Base-by-base conservation (phyloP, 192 early-diverging fungal genomes). In the Rhizoclosmatium globosum region DNA sequence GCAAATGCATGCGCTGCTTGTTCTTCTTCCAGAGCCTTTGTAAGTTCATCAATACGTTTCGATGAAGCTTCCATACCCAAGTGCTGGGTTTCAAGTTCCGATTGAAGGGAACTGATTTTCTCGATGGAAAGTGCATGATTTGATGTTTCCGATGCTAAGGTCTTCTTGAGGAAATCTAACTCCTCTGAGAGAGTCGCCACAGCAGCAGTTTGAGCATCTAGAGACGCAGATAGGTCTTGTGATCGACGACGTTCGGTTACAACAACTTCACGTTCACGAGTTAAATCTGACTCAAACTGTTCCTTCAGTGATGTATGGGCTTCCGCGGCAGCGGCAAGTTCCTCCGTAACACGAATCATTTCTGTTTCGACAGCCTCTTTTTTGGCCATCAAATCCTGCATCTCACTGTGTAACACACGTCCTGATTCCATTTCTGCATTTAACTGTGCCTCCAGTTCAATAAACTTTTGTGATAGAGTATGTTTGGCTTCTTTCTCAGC, bases 231-330 rank as follows among this genome's bases (percentile, higher is more conserved):
- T 0, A 72, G 53, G 17, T 72, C 71, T 15, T 72, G 50, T n/a
- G 71, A 72, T 39, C 71, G 47, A 11, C 47, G 19, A 19, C 71
- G 71, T 58, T 72, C 71, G 7, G 38, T 58, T n/a, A 58, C 17
- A 42, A 72, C 56, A 59, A 41, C 19, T 41, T 53, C 71, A 13
- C 71, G 71, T 17, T 72, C 71, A 6, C 21, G 53, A 31, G 19
- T 17, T 53, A 72, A 41, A 39, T 19, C 71, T 41, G 38, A 31
- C 23, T 19, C 53, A 23, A 48, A 13, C 39, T 58, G 19, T 7
- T 19, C 23, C 53, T 68, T 42, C 0, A 46, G 45, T 39, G 19
- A 19, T 21, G 19, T 48, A 31, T 42, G 43, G 23, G 53, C 47
- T 41, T 15, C 15, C 39, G 17, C 17, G 15, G 42, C 31, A 41